A percentile compares a stretch with the other conserved stretches of the same genome.
Conservation (phyloP, 192 early-diverging fungal species). For the Oehlia diaphana region DNA sequence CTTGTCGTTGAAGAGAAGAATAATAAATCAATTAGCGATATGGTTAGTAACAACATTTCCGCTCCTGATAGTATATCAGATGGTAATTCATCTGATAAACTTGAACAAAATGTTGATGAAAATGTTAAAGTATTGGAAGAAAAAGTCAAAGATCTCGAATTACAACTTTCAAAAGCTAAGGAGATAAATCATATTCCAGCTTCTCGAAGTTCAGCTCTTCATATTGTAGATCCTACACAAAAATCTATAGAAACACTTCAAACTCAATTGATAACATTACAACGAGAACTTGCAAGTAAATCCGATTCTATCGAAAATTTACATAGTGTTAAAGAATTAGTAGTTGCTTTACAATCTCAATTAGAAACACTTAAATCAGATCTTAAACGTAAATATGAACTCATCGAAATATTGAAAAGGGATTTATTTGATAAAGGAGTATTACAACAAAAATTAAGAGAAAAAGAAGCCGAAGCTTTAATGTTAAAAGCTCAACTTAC, state of each 20-base stretch:
- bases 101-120: conserved; percentile 21
- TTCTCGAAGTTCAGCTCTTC: not conserved
- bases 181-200: conserved; percentile 2
- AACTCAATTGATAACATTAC: not conserved
- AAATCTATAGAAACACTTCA: conserved; percentile 12
- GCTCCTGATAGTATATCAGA: not conserved
- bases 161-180: conserved; percentile 11
- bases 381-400: conserved; percentile 24
- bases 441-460: conserved; percentile 16
- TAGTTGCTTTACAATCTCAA: conserved; percentile 5
- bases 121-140: conserved; percentile 1
- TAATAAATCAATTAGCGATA: not conserved
- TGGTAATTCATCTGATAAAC: not conserved
- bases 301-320: not conserved
- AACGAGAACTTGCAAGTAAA: conserved; percentile 19
- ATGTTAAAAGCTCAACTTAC: conserved; percentile 6
- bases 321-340: not conserved
- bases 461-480: conserved; percentile 16
- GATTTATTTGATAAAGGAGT: conserved; percentile 14
- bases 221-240: conserved; percentile 6
- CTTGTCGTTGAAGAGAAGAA: not conserved
- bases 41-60: not conserved
- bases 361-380: conserved; percentile 18
- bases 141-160: conserved; percentile 22
- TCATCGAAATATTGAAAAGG: conserved; percentile 24